phyloP scores from a whole-genome alignment of 2,329 filamentous ascomycete species.

The Trichoderma sp. region DNA sequence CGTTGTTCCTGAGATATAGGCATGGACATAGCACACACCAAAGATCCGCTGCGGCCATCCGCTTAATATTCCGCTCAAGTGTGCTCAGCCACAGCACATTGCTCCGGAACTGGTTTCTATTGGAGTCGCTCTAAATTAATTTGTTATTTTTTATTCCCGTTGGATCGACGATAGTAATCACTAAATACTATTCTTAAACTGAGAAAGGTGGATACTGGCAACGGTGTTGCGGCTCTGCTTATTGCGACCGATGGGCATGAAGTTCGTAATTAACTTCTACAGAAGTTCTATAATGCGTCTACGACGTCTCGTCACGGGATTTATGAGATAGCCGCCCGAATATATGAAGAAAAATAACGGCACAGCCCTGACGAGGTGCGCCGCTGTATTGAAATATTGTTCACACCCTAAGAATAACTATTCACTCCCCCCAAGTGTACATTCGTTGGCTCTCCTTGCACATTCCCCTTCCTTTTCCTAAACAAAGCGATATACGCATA shows the following conservation, averaged over 20 bases:
- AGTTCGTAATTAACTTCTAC: background rate
- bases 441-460: constrained; percentile 17
- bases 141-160: background rate
- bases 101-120: background rate
- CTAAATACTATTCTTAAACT: background rate
- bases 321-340: background rate
- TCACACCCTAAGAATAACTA: constrained; percentile 20
- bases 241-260: background rate
- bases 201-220: background rate
- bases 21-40: background rate
- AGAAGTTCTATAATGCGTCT: background rate
- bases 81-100: constrained; percentile 12
- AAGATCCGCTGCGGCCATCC: background rate
- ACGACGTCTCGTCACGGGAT: background rate
- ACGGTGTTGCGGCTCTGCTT: background rate
- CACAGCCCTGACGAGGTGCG: background rate
- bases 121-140: background rate
- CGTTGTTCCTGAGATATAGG: background rate
- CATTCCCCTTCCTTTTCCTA: background rate
- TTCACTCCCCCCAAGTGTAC: constrained; percentile 6
- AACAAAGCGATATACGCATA: background rate
- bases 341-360: background rate
- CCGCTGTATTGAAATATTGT: constrained; percentile 13
- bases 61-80: background rate
- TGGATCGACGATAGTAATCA: constrained; percentile 1